Evolutionary conservation across 495 filamentous ascomycete species (phyloP).

Genomic region (Apodospora peruviana): DNA sequence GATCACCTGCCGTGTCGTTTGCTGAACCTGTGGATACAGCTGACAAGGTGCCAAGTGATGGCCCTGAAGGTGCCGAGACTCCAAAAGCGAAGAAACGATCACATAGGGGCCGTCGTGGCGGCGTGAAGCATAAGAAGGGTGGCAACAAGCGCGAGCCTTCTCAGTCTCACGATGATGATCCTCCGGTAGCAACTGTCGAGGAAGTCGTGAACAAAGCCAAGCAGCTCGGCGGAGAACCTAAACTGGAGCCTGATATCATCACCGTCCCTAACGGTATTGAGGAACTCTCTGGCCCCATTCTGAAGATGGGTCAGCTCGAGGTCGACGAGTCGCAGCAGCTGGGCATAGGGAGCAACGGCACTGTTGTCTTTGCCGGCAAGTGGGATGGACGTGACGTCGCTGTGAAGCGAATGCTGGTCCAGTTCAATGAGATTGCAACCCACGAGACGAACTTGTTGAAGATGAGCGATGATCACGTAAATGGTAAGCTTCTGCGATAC

Average conservation of each 20-base stretch:
- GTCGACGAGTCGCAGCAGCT: conserved; percentile 69
- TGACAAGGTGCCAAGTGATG: conserved; percentile 30
- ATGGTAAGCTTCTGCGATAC: conserved; percentile 40
- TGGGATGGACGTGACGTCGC: conserved; percentile 91
- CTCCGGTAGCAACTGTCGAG: conserved; percentile 32
- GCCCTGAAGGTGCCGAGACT: conserved; percentile 26
- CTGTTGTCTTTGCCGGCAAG: conserved; percentile 75
- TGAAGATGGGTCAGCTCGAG: conserved; percentile 67
- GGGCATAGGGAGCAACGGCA: conserved; percentile 79
- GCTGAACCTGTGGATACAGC: conserved; percentile 7
- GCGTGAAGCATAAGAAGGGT: conserved; percentile 63
- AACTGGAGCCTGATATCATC: conserved; percentile 53
- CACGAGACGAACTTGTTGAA: conserved; percentile 87
- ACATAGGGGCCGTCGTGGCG: conserved; percentile 77
- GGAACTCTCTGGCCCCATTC: conserved; percentile 51
- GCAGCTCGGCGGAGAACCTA: conserved; percentile 39
- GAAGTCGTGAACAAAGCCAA: conserved; percentile 40
- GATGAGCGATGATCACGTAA: conserved; percentile 91
- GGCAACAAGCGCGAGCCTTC: conserved; percentile 29
- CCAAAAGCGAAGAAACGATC: conserved; percentile 66
- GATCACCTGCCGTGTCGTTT: conserved; percentile 5
- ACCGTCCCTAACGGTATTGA: conserved; percentile 42
- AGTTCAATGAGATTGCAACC: conserved; percentile 91
- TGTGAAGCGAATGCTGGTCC: conserved; percentile 91
- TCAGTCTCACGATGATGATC: conserved; percentile 36